Evolutionary conservation across 2,329 filamentous ascomycete species (phyloP), one percentile per base, ranked within the genome.

Genomic region (Cercospora nicotianae): DNA sequence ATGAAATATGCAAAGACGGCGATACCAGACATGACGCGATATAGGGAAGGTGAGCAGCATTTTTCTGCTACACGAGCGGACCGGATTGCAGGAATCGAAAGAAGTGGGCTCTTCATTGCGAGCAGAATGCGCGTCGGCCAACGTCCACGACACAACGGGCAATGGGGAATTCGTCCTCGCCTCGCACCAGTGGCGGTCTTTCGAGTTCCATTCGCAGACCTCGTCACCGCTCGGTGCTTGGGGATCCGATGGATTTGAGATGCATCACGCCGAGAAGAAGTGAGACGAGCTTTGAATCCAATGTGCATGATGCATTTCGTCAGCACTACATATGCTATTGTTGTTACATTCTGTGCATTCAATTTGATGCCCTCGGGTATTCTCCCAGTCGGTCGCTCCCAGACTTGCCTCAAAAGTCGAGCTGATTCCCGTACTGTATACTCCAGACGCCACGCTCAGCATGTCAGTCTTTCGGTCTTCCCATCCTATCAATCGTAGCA

Each of bases 401-500:
- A 67, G 59, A 33, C 60, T 63, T 28, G 33, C 16, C 31, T 36
- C 28, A 20, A 23, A 55, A 65, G 66, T 70, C 66, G 66, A 68
- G 64, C 69, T 53, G 63, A 53, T 59, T 59, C 57, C 64, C 45
- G 55, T 33, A 28, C n/a, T 63, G 18, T 55, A 28, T 26, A 60
- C 67, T 31, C 58, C 63, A 57, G 58, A 67, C 63, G 53, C 68
- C 68, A 65, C 65, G 68, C 68, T 68, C 65, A 66, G 65, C 62
- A 63, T 63, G 63, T 63, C 58, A 48, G 36, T 63, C 59, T 51
- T 48, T 48, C 16, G 23, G 26, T 26, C 26, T 61, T 45, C 7
- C 13, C 48, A 2, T 26, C 53, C 42, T 16, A 42, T n/a, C 39
- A 51, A 18, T 39, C 30, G 48, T 63, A 33, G 64, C 31, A 42